Base-by-base conservation (phyloP, 164 flowering plant species). In the Dillenia turbinata region DNA sequence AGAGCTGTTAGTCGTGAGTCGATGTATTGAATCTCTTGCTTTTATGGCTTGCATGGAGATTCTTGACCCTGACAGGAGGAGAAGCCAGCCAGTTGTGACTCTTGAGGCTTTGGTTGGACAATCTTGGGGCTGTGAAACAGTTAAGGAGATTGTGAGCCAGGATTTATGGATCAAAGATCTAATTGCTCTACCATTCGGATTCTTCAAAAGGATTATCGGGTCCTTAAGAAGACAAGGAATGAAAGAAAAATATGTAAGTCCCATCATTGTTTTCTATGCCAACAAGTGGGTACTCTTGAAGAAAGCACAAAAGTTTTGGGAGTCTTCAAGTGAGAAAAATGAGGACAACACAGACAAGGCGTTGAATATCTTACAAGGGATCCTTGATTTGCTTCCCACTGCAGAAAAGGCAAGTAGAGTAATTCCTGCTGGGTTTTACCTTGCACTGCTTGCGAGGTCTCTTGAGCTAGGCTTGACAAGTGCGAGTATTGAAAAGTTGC, bases 1-100 rank as follows among this genome's bases (percentile, higher is more conserved):
- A 68, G 86, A 89, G 59, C 81, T 92, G 55, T 66, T 89, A 7
- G 85, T 92, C 5, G 96, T 88, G 47, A 83, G 96, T 73, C 85
- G 98, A 15, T 90, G 98, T 78, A 83, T 93, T 2, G 96, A 93
- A 72, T 86, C 92, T 13, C 83, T 93, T 7, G 97, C 98, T 44
- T 93, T 92, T 81, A 92, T 90, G 96, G 88, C 93, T 61, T 92
- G 92, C 63, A 93, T 90, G 98, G 98, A 93, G 77, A 87, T 90
- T 68, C 92, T 93, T 47, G 97, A 93, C 64, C 98, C 97, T 0
- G 96, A 90, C 64, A 76, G 85, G 56, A 80, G 86, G 67, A 64
- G 92, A 44, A 83, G 83, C 53, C 70, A 64, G 14, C 94, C 96
- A 1, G 86, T 83, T 3, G 66, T 81, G 4, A 79, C 88, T 8